Conservation (phyloP, 805 yeast species). For the Candida dajiaensis region DNA sequence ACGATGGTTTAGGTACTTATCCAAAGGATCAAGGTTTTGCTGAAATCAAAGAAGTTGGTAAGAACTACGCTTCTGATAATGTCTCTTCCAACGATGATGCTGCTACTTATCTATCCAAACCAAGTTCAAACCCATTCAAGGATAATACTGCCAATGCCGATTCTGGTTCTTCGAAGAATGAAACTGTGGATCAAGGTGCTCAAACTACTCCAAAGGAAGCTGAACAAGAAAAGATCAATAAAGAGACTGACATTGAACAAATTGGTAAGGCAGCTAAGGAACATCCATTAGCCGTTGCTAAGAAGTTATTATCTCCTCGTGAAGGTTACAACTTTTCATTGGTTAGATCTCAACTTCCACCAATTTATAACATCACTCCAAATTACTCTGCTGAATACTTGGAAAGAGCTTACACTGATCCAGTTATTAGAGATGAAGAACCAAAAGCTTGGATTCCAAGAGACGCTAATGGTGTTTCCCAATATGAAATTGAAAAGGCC, state of each 20-base stretch:
- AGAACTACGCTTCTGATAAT: slow-evolving; percentile 24
- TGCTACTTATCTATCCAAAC: slow-evolving; percentile 21
- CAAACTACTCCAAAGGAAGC: slow-evolving; percentile 4
- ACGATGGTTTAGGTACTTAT: slow-evolving; percentile 37
- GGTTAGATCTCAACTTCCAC: slow-evolving; percentile 35
- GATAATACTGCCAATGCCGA: slow-evolving; percentile 15
- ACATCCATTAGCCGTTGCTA: slow-evolving; percentile 12
- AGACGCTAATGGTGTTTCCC: slow-evolving; percentile 63
- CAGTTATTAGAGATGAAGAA: slow-evolving; percentile 47
- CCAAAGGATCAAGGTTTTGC: slow-evolving; percentile 63
- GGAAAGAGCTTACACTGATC: slow-evolving; percentile 42
- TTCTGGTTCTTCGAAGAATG: slow-evolving; percentile 24
- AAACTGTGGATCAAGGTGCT: slow-evolving; percentile 26
- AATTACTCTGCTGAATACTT: slow-evolving; percentile 27
- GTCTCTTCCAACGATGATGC: slow-evolving; percentile 24
- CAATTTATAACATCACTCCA: slow-evolving; percentile 28
- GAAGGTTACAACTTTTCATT: slow-evolving; percentile 38
- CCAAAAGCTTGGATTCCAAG: slow-evolving; percentile 69
- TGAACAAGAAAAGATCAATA: slow-evolving; percentile 21
- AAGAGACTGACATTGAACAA: slow-evolving; percentile 14
- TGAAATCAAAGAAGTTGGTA: slow-evolving; percentile 50
- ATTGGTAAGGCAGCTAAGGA: slow-evolving; percentile 14
- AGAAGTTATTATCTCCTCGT: slow-evolving; percentile 36
- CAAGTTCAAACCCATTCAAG: slow-evolving; percentile 9
- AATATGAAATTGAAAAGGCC: slow-evolving; percentile 50